phyloP scores from a whole-genome alignment of 2,329 filamentous ascomycete genomes.

The Xylariaceae sp. region DNA sequence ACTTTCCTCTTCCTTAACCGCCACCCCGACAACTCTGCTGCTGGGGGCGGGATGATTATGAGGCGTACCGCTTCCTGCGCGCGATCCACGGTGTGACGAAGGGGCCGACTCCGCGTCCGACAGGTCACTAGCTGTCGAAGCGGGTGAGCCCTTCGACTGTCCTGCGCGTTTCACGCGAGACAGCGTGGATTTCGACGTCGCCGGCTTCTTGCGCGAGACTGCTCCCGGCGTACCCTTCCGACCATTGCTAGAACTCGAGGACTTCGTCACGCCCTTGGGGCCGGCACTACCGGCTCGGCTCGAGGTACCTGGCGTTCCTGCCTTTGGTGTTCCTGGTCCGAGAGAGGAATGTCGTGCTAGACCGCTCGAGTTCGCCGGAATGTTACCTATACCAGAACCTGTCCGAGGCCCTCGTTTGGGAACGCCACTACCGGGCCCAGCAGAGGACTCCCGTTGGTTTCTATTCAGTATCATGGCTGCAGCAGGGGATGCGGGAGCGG shows the following conservation, averaged over 20 bases:
- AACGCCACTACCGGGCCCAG: constrained; percentile 45
- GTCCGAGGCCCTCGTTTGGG: constrained; percentile 50
- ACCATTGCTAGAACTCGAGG: constrained; percentile 34
- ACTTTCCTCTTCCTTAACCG: constrained; percentile 30
- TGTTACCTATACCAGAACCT: constrained; percentile 43
- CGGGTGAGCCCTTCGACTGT: constrained; percentile 54
- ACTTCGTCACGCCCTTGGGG: constrained; percentile 48
- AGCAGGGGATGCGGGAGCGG: constrained; percentile 56
- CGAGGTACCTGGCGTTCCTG: constrained; percentile 33
- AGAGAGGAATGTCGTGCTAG: constrained; percentile 59
- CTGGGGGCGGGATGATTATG: constrained; percentile 23
- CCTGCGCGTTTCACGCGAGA: constrained; percentile 56
- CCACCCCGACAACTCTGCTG: constrained; percentile 11
- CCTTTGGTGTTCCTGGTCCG: constrained; percentile 58
- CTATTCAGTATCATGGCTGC: constrained; percentile 55
- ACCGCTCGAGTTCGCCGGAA: constrained; percentile 50
- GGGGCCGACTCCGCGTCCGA: constrained; percentile 56
- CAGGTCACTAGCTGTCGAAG: constrained; percentile 58
- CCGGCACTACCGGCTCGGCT: constrained; percentile 55
- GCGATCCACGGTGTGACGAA: constrained; percentile 44
- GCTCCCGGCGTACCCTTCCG: constrained; percentile 41
- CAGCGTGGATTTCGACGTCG: constrained; percentile 50
- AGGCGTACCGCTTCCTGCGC: constrained; percentile 37
- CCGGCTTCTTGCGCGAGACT: constrained; percentile 33
- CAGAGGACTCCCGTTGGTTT: constrained; percentile 52